Evolutionary conservation across 352 stramenopile species (phyloP), one percentile per base, ranked within the genome.

Genomic region (Pythium aristosporum): DNA sequence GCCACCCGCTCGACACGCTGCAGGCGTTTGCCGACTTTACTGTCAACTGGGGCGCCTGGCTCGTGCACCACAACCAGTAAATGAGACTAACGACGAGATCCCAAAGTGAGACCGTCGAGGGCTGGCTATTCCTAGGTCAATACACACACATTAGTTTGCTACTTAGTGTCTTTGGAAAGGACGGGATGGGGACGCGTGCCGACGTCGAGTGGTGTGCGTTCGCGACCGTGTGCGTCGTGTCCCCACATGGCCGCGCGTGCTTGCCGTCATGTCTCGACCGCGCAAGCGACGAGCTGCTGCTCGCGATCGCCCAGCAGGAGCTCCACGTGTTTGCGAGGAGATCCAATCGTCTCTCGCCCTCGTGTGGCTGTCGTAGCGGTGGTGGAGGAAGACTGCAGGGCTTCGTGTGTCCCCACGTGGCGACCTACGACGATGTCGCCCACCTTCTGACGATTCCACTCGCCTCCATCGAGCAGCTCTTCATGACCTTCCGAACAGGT

Each of bases 41-140:
- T 1, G 78, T 94, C 12, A 88, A 92, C 63, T 92, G 82, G 82
- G 85, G 66, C 12, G 69, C 88, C 1, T 94, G 85, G 85, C 62
- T 94, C 44, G 54, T 87, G 12, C 71, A 87, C 54, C 70, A 93
- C 66, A 65, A 50, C 56, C 28, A 50, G 21, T 11, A n/a, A 30
- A 2, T 48, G 37, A 42, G 15, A 18, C 37, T 6, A 16, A 16
- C 25, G 25, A 30, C 37, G 37, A 16, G 15, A 42, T 42, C 37
- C 15, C 1, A 16, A n/a, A 49, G 32, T 64, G 39, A 46, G 39
- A 46, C 18, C 15, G 5, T 20, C 18, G 39, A 30, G 25, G 25
- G 5, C 16, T 46, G 25, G 12, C n/a, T 18, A 23, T 30, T 57
- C 16, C 15, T 25, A 9, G 23, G 32, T 37, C n/a, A 61, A 51